Evolutionary conservation across 495 filamentous ascomycete genomes (phyloP).

Genomic region (Aspergillus hancockii): DNA sequence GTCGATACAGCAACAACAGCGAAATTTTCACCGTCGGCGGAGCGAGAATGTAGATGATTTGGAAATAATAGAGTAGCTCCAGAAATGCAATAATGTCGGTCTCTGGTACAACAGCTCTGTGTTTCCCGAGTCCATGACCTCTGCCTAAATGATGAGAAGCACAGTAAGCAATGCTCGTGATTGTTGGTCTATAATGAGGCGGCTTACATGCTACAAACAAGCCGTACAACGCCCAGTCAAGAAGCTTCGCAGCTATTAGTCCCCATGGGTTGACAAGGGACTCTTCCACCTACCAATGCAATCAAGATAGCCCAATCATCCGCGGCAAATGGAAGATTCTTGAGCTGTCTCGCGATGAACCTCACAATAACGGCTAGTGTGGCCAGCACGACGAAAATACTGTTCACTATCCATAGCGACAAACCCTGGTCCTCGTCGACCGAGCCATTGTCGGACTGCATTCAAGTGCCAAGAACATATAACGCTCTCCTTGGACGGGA

Average conservation of each 20-base stretch:
- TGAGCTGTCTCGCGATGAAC: constrained; percentile 1
- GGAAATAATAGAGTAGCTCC: constrained; percentile 15
- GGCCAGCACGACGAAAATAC: neutral
- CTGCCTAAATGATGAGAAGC: neutral
- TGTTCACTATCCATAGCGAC: constrained; percentile 2
- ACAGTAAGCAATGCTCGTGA: neutral
- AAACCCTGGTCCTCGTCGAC: neutral
- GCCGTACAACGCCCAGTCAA: constrained; percentile 2
- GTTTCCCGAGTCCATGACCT: neutral
- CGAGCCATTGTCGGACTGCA: neutral
- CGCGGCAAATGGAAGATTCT: neutral
- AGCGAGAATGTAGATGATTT: constrained; percentile 13
- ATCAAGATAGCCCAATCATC: constrained; percentile 4
- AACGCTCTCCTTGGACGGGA: too few relatives aligned
- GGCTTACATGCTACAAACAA: constrained; percentile 1
- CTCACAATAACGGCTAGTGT: neutral
- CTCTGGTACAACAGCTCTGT: neutral
- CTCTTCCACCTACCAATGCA: neutral
- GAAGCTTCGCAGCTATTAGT: too few relatives aligned
- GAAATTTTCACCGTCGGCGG: constrained; percentile 15
- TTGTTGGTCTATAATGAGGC: neutral
- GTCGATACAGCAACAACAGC: constrained; percentile 9
- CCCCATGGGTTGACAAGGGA: too few relatives aligned
- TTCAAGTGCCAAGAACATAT: neutral
- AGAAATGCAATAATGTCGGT: neutral